Evolutionary conservation across 208 protist species (phyloP).

Genomic region (Crithidia expoeki): DNA sequence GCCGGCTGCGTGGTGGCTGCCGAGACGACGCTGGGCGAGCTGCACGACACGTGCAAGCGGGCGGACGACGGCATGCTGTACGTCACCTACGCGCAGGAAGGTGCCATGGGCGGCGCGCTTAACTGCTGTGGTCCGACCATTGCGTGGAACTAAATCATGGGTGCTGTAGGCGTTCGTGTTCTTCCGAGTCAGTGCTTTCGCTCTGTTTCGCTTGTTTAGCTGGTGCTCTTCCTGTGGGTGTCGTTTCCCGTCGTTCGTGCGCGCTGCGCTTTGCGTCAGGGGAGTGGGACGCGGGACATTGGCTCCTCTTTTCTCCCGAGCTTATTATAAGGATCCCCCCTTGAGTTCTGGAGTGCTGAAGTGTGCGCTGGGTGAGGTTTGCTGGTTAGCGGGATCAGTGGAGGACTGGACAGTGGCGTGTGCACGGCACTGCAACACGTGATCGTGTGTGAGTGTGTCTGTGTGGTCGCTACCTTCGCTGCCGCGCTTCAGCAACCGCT

Average conservation of each 20-base stretch:
- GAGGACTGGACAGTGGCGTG: not conserved
- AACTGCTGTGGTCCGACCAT: not conserved
- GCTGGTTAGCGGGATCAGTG: not conserved
- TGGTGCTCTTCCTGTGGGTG: too few relatives aligned
- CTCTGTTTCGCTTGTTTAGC: too few relatives aligned
- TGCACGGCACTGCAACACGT: not conserved
- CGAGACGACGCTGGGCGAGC: constrained; percentile 32
- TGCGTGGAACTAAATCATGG: too few relatives aligned
- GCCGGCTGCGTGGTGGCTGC: constrained; percentile 29
- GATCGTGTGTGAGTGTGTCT: too few relatives aligned
- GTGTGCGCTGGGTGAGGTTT: not conserved
- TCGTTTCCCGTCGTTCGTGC: too few relatives aligned
- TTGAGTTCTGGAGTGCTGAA: too few relatives aligned
- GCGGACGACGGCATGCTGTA: constrained; percentile 41
- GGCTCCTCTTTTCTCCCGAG: too few relatives aligned
- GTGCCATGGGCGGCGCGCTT: not conserved
- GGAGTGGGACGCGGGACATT: too few relatives aligned
- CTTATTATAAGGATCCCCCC: too few relatives aligned
- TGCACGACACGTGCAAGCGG: constrained; percentile 35
- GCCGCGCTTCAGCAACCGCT: too few relatives aligned
- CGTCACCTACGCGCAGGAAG: constrained; percentile 35
- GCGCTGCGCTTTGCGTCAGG: too few relatives aligned
- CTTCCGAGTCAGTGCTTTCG: not conserved
- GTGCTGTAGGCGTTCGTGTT: too few relatives aligned
- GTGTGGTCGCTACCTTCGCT: not conserved